Evolutionary conservation across 345 rosid species (phyloP), one percentile per base, ranked within the genome.

Genomic region (Arabis hirsuta): DNA sequence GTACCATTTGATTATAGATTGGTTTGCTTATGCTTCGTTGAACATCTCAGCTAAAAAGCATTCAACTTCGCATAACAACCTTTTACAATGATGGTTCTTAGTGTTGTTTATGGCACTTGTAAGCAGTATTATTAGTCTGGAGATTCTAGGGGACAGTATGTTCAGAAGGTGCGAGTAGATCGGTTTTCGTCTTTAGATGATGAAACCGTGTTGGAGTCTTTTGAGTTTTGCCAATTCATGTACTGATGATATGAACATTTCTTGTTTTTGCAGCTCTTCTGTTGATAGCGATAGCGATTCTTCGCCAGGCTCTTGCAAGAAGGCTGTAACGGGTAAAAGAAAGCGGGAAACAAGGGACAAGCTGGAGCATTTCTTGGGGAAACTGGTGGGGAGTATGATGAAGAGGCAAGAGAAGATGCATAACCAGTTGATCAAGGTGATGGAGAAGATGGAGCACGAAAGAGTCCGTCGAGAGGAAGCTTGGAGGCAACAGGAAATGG

Each of bases 381-480:
- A 72, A 59, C 57, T 87, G 84, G 86, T 83, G 53, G 62, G 55
- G 76, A 76, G 67, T 65, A 79, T 93, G 78, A 82, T 90, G 88
- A 89, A 82, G 32, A 83, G 82, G 82, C 98, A 93, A 60, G 97
- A 93, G 75, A 80, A 81, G 80, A 83, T 93, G 89, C 85, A 88
- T 65, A 69, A 67, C 74, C 82, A 90, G 79, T 78, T 93, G 78
- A 81, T 90, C 31, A 89, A 85, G 65, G 78, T 72, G 71, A 73
- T 92, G 54, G 97, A 88, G 78, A 84, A 67, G 81, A 86, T 77
- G 73, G 97, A 92, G 69, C 72, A 45, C 48, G 93, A 92, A 78
- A 81, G 90, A 47, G 58, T 86, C 16, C 52, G 53, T 7, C 81
- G 89, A 53, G 98, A 90, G 77, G 96, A 90, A 80, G 90, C 86